These are phyloP conservation scores for Mallotus repandus DNA, from an alignment of 441 rosid genomes.

Conservation along the genomic window DNA sequence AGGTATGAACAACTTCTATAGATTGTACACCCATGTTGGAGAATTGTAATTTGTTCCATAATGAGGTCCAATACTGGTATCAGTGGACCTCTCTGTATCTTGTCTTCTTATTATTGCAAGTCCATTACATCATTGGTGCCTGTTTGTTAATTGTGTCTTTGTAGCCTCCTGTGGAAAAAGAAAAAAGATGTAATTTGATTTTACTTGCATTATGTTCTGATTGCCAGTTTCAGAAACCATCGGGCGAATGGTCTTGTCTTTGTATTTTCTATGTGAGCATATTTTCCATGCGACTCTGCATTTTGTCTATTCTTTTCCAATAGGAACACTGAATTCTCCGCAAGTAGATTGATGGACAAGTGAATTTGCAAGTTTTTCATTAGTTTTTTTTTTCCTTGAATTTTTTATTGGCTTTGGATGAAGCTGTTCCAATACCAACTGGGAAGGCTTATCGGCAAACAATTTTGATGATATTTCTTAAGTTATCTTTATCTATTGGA, in stretches of 20 bases:
- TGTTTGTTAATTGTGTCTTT: conserved; percentile 23
- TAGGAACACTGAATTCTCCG: not conserved
- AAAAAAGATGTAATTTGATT: conserved; percentile 24
- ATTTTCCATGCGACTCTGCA: conserved; percentile 1
- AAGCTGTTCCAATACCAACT: not conserved
- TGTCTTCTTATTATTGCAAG: conserved; percentile 18
- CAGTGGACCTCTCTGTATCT: conserved; percentile 26
- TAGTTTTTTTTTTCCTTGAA: not conserved
- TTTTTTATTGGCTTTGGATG: too few species aligned
- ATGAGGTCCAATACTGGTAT: conserved; percentile 23
- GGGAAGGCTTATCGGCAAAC: not conserved
- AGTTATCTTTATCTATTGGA: not conserved
- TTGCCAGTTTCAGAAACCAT: conserved; percentile 23
- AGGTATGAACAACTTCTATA: conserved; percentile 30
- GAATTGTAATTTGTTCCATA: conserved; percentile 26
- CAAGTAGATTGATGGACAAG: not conserved
- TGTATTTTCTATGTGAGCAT: not conserved
- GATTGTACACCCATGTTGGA: conserved; percentile 24
- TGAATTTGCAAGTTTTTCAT: not conserved
- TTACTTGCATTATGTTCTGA: conserved; percentile 13
- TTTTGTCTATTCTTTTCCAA: conserved; percentile 5
- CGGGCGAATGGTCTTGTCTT: conserved; percentile 22
- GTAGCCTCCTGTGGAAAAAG: not conserved
- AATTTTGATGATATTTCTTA: too few species aligned
- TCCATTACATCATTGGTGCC: conserved; percentile 21